Percentiles rank a stretch among this genome's conserved stretches.
Evolutionary conservation across 2,329 filamentous ascomycete species (phyloP).

Genomic region (Colletotrichum brevisporum): DNA sequence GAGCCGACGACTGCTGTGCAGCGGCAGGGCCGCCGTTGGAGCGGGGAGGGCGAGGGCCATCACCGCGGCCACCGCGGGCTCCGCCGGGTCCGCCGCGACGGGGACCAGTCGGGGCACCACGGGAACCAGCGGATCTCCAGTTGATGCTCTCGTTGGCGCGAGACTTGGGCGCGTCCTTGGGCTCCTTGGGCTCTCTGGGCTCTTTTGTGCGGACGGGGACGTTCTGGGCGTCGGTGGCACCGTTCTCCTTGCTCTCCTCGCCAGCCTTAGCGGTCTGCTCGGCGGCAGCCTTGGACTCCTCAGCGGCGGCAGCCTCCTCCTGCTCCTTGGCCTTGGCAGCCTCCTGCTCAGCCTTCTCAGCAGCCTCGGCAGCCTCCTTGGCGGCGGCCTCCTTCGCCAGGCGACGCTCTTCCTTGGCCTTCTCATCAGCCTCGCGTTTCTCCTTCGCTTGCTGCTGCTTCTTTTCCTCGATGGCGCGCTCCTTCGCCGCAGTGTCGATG

Average conservation of each 20-base stretch:
- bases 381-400: conserved; percentile 76
- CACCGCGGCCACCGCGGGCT: conserved; percentile 60
- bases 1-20: conserved; percentile 54
- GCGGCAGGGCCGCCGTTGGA: conserved; percentile 61
- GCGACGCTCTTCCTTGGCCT: conserved; percentile 81
- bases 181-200: conserved; percentile 57
- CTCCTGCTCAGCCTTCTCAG: conserved; percentile 59
- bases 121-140: conserved; percentile 70
- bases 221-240: conserved; percentile 64
- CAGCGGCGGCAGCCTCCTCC: conserved; percentile 47
- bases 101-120: conserved; percentile 59
- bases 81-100: conserved; percentile 59
- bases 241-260: conserved; percentile 49
- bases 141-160: conserved; percentile 71
- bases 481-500: conserved; percentile 91
- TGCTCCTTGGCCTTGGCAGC: conserved; percentile 53
- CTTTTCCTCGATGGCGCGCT: conserved; percentile 93
- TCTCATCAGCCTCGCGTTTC: conserved; percentile 90
- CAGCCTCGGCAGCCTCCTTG: conserved; percentile 69
- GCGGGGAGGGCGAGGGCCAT: conserved; percentile 61
- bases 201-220: conserved; percentile 49
- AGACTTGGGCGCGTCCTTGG: conserved; percentile 63
- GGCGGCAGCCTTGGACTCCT: conserved; percentile 42
- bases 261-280: conserved; percentile 48
- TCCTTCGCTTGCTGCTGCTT: conserved; percentile 79